Evolutionary conservation across 257 asterid species (phyloP), one percentile per base, ranked within the genome.

Genomic region (Ocimum tenuiflorum): DNA sequence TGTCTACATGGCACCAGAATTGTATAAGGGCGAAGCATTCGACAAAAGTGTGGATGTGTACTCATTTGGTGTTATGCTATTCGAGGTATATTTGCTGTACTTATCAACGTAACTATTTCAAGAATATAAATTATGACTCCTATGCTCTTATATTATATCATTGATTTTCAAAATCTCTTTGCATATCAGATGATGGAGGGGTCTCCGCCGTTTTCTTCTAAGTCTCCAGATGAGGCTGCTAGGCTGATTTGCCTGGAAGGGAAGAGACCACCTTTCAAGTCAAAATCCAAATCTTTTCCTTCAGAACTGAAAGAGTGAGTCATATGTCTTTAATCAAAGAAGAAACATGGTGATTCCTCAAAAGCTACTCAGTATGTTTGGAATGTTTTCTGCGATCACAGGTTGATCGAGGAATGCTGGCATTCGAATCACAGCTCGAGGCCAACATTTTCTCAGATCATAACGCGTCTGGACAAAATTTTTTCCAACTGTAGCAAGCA

Each of bases 111-210:
- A n/a, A n/a, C n/a, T n/a, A 27, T 27, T 27, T 27, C 31, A 27
- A 27, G 31, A 27, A 27, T 4, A 27, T 27, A 27, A 27, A 27
- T 2, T 27, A 4, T 27, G 31, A 1, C 31, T 27, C 3, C 31
- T n/a, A 27, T 27, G 4, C 31, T 27, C 2, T 27, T 27, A n/a
- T n/a, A n/a, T n/a, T n/a, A n/a, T n/a, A n/a, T n/a, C n/a, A n/a
- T n/a, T n/a, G n/a, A n/a, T n/a, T n/a, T n/a, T n/a, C n/a, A n/a
- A n/a, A n/a, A n/a, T n/a, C n/a, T n/a, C n/a, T n/a, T n/a, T n/a
- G n/a, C n/a, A n/a, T n/a, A n/a, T 71, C 74, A 91, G 99, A 92
- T 92, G 97, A 73, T 92, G 85, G 97, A 92, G 73, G 97, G 99
- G 55, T 56, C 74, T 2, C 82, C 86, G 4, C 89, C 97, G n/a